phyloP scores from a whole-genome alignment of 2,329 filamentous ascomycete genomes.

The Xylaria hypoxylon region DNA sequence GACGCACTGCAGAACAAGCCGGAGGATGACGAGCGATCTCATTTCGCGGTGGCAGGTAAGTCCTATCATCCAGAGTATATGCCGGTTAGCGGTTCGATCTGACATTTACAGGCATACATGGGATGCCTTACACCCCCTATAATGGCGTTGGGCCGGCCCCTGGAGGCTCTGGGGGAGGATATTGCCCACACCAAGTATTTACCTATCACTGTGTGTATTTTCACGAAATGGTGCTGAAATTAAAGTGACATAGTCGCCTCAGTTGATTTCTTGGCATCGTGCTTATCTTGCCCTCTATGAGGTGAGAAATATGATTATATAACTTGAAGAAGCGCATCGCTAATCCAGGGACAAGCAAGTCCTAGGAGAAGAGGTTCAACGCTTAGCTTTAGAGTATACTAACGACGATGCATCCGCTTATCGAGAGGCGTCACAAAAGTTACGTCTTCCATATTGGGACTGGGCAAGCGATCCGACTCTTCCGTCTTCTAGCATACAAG shows the following conservation, averaged over 20 bases:
- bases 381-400: conserved; percentile 60
- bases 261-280: conserved; percentile 67
- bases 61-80: neutral
- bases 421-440: conserved; percentile 57
- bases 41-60: conserved; percentile 63
- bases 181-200: conserved; percentile 56
- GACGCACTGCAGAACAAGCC: conserved; percentile 56
- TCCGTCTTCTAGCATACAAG: conserved; percentile 55
- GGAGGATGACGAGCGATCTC: conserved; percentile 59
- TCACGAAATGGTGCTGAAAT: conserved; percentile 26
- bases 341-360: conserved; percentile 58
- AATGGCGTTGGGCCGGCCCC: conserved; percentile 54
- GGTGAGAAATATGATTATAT: conserved; percentile 51
- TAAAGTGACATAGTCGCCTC: conserved; percentile 53
- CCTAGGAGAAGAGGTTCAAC: conserved; percentile 59
- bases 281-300: conserved; percentile 67
- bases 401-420: conserved; percentile 53
- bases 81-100: neutral
- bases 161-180: conserved; percentile 43
- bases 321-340: conserved; percentile 2
- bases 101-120: conserved; percentile 45
- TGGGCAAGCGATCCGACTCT: conserved; percentile 60
- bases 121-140: conserved; percentile 57
- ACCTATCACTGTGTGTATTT: conserved; percentile 4
- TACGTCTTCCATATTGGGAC: conserved; percentile 67